These are phyloP conservation scores for Erysimum cheiranthoides DNA, from an alignment of 345 rosid species.

Conservation along the genomic window DNA sequence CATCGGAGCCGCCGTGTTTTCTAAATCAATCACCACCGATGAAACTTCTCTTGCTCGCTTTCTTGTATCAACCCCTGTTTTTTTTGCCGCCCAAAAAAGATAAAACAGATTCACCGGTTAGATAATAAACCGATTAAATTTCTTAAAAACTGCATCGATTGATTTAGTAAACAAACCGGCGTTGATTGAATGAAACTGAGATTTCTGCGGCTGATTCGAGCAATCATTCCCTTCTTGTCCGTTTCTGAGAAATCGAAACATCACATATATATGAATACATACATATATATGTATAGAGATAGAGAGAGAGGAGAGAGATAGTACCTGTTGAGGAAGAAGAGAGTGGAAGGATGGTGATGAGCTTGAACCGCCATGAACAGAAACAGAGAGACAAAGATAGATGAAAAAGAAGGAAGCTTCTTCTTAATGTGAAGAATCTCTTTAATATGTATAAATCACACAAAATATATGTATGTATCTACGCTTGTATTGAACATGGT, in stretches of 20 bases:
- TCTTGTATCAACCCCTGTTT: conserved; percentile 49
- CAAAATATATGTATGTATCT: conserved; percentile 30
- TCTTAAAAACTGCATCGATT: not conserved
- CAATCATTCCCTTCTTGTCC: conserved; percentile 71
- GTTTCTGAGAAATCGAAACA: conserved; percentile 49
- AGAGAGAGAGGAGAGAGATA: not conserved
- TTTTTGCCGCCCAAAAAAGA: conserved; percentile 14
- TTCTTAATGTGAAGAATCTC: conserved; percentile 2
- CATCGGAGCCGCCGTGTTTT: conserved; percentile 38
- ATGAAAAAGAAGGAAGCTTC: conserved; percentile 17
- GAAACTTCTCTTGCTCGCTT: conserved; percentile 69
- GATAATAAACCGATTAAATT: not conserved
- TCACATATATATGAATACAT: conserved; percentile 3
- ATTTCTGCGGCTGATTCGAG: conserved; percentile 50
- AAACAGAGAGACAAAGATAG: conserved; percentile 29
- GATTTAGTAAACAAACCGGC: conserved; percentile 30
- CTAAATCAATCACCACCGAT: conserved; percentile 43
- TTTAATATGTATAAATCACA: conserved; percentile 22
- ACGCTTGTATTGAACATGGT: conserved; percentile 33
- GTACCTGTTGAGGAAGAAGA: conserved; percentile 78
- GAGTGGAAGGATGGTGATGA: conserved; percentile 84
- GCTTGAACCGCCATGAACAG: conserved; percentile 85
- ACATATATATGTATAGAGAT: not conserved
- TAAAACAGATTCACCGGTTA: conserved; percentile 22
- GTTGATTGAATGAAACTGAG: conserved; percentile 36